Evolutionary conservation across 1,139 yeast species (phyloP).

Genomic region (Debaryomyces sp.): DNA sequence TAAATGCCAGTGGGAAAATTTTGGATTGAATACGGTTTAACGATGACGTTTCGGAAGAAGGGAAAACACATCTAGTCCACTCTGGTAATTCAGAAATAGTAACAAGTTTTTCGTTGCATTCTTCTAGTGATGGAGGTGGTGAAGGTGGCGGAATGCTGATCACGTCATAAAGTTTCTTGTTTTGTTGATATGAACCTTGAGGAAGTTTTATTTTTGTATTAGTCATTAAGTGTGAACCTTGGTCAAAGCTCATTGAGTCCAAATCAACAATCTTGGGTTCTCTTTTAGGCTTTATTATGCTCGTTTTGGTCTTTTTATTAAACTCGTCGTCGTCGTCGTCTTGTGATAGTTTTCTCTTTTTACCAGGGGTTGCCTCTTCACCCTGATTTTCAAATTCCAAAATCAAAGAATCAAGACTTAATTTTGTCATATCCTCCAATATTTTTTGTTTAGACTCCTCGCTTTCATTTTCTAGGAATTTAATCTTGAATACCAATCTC

Average conservation of each 20-base stretch:
- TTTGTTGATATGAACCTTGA: conserved; percentile 77
- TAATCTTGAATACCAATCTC: conserved; percentile 57
- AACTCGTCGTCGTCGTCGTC: conserved; percentile 9
- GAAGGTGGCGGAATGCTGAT: conserved; percentile 72
- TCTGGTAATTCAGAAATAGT: conserved; percentile 66
- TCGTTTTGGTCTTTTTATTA: conserved; percentile 10
- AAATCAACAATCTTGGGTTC: conserved; percentile 65
- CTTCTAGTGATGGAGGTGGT: conserved; percentile 52
- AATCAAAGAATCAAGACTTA: conserved; percentile 26
- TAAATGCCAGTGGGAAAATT: conserved; percentile 77
- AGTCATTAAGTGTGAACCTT: conserved; percentile 72
- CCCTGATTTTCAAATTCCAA: conserved; percentile 25
- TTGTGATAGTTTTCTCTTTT: conserved; percentile 20
- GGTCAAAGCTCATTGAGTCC: conserved; percentile 64
- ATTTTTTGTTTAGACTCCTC: conserved; percentile 34
- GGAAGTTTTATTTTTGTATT: conserved; percentile 73
- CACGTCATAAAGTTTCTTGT: conserved; percentile 77
- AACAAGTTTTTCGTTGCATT: conserved; percentile 53
- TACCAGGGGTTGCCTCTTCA: conserved; percentile 10
- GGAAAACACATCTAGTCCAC: conserved; percentile 84
- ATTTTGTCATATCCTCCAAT: conserved; percentile 22
- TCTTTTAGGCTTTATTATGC: conserved; percentile 18
- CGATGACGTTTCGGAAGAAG: conserved; percentile 61
- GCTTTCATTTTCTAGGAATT: conserved; percentile 38
- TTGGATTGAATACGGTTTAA: conserved; percentile 84